Percentiles rank a stretch among this genome's conserved stretches.
phyloP scores from a whole-genome alignment of 1,284 basidiomycete species.

The Boletus smithii region DNA sequence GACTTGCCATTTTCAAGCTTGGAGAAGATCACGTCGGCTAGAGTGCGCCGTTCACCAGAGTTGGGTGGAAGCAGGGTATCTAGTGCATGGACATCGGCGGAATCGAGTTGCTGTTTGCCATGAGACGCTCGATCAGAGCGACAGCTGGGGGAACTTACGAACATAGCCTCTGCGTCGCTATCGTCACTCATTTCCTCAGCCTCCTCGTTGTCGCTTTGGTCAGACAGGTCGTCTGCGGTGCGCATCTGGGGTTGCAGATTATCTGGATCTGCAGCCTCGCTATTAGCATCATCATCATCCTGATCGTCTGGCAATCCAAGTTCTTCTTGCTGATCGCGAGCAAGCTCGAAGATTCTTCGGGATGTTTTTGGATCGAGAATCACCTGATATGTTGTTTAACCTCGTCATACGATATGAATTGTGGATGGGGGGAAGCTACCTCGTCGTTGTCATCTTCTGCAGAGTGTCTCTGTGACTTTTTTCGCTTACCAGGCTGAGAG shows the following conservation, averaged over 20 bases:
- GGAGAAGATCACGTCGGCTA: constrained; percentile 95
- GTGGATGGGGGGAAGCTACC: constrained; percentile 36
- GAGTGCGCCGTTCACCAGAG: constrained; percentile 72
- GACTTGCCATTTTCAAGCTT: constrained; percentile 72
- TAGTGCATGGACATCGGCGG: constrained; percentile 79
- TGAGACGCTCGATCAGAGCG: constrained; percentile 12
- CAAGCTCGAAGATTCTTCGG: constrained; percentile 87
- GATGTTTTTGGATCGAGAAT: constrained; percentile 86
- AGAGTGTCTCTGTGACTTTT: constrained; percentile 50
- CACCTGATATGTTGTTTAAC: constrained; percentile 43
- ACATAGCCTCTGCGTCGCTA: constrained; percentile 55
- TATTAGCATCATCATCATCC: constrained; percentile 33
- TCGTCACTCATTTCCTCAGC: constrained; percentile 45
- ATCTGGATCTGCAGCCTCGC: constrained; percentile 37
- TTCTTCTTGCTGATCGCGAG: constrained; percentile 92
- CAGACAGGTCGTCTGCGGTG: constrained; percentile 40
- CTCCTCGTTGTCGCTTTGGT: constrained; percentile 53
- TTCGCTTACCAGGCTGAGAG: constrained; percentile 70
- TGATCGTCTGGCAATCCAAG: constrained; percentile 55
- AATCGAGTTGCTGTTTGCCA: constrained; percentile 76
- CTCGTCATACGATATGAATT: neutral
- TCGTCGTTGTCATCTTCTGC: constrained; percentile 49
- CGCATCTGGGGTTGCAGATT: constrained; percentile 36
- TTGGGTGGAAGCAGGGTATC: constrained; percentile 76
- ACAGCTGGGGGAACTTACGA: constrained; percentile 44